These are phyloP conservation scores for Suillus subluteus DNA, from an alignment of 768 basidiomycete species.

Conservation along the genomic window DNA sequence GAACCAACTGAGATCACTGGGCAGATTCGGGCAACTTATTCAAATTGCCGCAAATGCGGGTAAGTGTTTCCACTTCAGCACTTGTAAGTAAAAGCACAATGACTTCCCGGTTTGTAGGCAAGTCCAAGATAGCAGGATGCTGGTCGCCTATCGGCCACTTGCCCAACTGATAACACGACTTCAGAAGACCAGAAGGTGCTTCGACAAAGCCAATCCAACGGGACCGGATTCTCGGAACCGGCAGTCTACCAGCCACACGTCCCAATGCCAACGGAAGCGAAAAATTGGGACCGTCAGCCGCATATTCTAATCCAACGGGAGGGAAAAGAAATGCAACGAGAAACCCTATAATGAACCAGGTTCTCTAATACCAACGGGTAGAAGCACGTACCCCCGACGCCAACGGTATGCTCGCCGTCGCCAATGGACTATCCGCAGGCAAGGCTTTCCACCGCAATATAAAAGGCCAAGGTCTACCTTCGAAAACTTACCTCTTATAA, in stretches of 20 bases:
- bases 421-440: not conserved
- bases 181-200: not conserved
- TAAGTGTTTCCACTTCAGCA: not conserved
- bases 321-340: not conserved
- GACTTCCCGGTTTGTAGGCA: too few relatives aligned
- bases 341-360: not conserved
- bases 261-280: not conserved
- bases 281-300: too few relatives aligned
- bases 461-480: not conserved
- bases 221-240: not conserved
- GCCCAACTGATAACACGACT: not conserved
- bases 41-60: not conserved
- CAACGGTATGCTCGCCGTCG: not conserved
- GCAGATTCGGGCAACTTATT: not conserved
- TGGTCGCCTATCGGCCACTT: not conserved
- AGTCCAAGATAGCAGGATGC: not conserved
- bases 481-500: constrained; percentile 50
- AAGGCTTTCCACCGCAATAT: not conserved
- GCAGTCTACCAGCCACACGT: not conserved
- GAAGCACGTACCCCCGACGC: not conserved
- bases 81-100: not conserved
- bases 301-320: not conserved
- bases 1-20: not conserved
- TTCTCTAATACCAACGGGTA: not conserved
- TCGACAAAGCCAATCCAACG: not conserved